Evolutionary conservation across 1,139 yeast genomes (phyloP), one percentile per base, ranked within the genome.

Genomic region (Hemisphaericaspora xylofermentans): DNA sequence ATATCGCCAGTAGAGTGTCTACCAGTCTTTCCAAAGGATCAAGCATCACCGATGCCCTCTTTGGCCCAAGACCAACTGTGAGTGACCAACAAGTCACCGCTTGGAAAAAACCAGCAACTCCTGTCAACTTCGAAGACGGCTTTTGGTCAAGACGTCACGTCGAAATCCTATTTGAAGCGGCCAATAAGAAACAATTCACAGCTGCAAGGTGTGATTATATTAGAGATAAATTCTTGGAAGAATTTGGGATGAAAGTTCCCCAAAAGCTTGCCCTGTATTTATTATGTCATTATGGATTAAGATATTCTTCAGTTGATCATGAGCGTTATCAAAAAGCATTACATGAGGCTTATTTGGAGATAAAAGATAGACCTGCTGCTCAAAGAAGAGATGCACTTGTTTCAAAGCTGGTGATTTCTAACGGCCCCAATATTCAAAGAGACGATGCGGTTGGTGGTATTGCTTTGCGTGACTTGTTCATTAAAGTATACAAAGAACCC

Each of bases 271-370:
- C 48, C 1, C 39, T 44, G 30, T 57, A 56, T 39, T 44, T 58
- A 13, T 44, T 55, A 28, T 35, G 51, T 6, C 58, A 56, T 34
- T 57, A 55, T 38, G 58, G 58, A 6, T 48, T 52, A 30, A 41
- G 50, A 10, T 41, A 43, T 12, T 29, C 40, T 6, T 44, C 40
- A 9, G 43, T 41, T 6, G 39, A 49, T 19, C 15, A 45, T 12
- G 41, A 41, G 13, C 43, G 39, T 4, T 45, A 53, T 24, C 46
- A 49, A 28, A 22, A 37, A 9, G 44, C 45, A 7, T 50, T 55
- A 28, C 53, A 54, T 33, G 43, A 47, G 29, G 51, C 53, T 1
- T 56, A 44, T 34, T 29, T 30, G 14, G 17, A 27, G 13, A 32
- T 37, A 30, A 33, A 36, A n/a, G 39, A 46, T 29, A 18, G 12